Evolutionary conservation across 2,329 filamentous ascomycete species (phyloP).

Genomic region (Ophiocordyceps polyrhachis-furcata): DNA sequence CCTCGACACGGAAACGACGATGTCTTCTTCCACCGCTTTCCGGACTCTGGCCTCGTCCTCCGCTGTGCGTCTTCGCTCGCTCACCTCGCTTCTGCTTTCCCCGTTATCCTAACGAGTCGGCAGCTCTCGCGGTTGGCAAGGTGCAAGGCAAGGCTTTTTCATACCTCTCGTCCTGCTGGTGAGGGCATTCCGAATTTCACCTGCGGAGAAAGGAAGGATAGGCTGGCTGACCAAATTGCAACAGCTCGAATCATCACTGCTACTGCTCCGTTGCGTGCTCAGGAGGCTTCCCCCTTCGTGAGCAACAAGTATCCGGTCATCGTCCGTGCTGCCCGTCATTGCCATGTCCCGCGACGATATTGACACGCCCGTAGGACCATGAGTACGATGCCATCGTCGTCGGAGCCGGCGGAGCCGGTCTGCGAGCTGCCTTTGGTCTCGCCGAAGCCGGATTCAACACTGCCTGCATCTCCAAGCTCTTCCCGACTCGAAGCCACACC

Average conservation of each 20-base stretch:
- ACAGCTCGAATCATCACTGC: conserved; percentile 75
- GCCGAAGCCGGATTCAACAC: conserved; percentile 82
- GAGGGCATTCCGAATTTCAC: conserved; percentile 15
- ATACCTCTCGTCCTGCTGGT: conserved; percentile 67
- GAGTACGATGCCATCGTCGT: conserved; percentile 97
- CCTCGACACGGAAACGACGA: conserved; percentile 18
- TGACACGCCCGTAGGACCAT: conserved; percentile 49
- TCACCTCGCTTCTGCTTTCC: background rate
- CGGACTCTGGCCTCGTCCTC: conserved; percentile 38
- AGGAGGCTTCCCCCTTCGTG: conserved; percentile 77
- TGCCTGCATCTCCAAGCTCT: conserved; percentile 72
- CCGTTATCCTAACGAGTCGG: conserved; percentile 5
- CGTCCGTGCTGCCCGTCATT: conserved; percentile 30
- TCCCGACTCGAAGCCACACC: conserved; percentile 71
- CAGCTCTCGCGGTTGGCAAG: conserved; percentile 46
- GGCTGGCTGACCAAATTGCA: no score
- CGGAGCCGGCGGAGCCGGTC: conserved; percentile 63
- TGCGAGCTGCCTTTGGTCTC: conserved; percentile 69
- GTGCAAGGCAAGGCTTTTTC: conserved; percentile 61
- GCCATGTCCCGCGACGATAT: conserved; percentile 43
- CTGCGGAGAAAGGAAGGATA: background rate
- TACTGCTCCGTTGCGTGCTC: conserved; percentile 71
- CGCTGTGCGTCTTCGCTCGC: conserved; percentile 26
- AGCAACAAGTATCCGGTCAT: conserved; percentile 89
- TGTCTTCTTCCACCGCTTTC: conserved; percentile 47